Evolutionary conservation across 2,329 filamentous ascomycete genomes (phyloP), one percentile per base, ranked within the genome.

Genomic region (Fusarium liriodendri): DNA sequence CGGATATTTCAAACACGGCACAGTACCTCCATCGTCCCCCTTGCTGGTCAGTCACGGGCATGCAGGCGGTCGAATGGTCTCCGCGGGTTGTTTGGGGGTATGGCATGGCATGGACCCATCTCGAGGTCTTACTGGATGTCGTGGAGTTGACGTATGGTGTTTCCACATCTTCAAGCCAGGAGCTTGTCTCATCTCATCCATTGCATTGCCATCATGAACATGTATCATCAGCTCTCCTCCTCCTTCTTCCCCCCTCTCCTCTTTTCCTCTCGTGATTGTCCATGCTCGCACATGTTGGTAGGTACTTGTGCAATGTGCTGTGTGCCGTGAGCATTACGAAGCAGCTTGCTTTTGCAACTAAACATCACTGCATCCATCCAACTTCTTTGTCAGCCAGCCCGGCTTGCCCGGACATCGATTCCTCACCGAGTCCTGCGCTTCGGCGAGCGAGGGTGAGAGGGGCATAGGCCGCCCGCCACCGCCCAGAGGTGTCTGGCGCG

Each of bases 381-480:
- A 63, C 64, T 62, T 67, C 62, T 67, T 73, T 75, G 69, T 76
- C 66, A 75, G 70, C 67, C 66, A 57, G 54, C 66, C 73, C 77
- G 77, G 74, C 65, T 71, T 35, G 71, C 29, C 72, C 77, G 77
- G 70, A 66, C 71, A 63, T 76, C 58, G 55, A 78, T 69, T 55
- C 55, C 62, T 77, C 75, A 78, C 74, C 77, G 71, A 78, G 74
- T 76, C 35, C 70, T 70, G 71, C 35, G 62, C 64, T 59, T 75
- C 76, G 66, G 76, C 67, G 72, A 73, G 62, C 57, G 57, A 73
- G 72, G 66, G 67, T 71, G 66, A 63, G 57, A 64, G 62, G 52
- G 50, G 63, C 64, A 50, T 32, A 27, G 35, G 47, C 71, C 27
- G 70, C 35, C 22, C 40, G 40, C 40, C 40, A 74, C 76, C 67